Base-by-base conservation (phyloP, 1,284 basidiomycete genomes). In the Apiotrichum gamsii region DNA sequence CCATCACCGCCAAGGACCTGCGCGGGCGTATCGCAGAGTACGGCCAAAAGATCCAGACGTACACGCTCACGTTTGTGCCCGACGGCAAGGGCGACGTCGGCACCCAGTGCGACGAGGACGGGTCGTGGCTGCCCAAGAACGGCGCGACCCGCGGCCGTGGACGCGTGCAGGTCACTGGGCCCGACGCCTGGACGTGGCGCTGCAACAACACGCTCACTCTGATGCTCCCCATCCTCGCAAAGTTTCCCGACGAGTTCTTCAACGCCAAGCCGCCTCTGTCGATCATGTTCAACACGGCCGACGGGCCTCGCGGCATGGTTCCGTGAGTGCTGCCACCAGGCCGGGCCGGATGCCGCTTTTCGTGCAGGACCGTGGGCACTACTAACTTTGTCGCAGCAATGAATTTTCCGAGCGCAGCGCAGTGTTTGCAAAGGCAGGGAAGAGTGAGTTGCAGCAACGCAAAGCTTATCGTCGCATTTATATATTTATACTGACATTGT, bases 161-260 rank as follows among this genome's bases (percentile, higher is more conserved):
- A 1, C 57, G 60, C 28, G 55, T 66, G 10, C 43, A 47, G 30
- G 54, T 68, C 16, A 45, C 46, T 2, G 66, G 66, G 3, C 29
- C 32, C 5, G 41, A 39, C 18, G 62, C 55, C 1, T 64, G 64
- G 61, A 34, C 39, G 37, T 64, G 56, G 52, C 49, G 66, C 29
- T 63, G 59, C 58, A 65, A 68, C 47, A 67, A 67, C 51, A 69
- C 63, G 10, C 55, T 69, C 11, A 46, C 42, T 1, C 51, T 67
- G 18, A 45, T 69, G 9, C 53, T 64, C 6, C 64, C 64, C 1
- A 54, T 65, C 13, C 50, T 69, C n/a, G 49, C 57, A 19, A 44
- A 54, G 28, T 32, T 69, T 15, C 66, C 66, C 0, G 41, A 54
- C 6, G 62, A 58, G 36, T 49, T 68, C 30, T 64, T 65, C 48